phyloP scores from a whole-genome alignment of 768 basidiomycete genomes.

The Mycena vitilis region DNA sequence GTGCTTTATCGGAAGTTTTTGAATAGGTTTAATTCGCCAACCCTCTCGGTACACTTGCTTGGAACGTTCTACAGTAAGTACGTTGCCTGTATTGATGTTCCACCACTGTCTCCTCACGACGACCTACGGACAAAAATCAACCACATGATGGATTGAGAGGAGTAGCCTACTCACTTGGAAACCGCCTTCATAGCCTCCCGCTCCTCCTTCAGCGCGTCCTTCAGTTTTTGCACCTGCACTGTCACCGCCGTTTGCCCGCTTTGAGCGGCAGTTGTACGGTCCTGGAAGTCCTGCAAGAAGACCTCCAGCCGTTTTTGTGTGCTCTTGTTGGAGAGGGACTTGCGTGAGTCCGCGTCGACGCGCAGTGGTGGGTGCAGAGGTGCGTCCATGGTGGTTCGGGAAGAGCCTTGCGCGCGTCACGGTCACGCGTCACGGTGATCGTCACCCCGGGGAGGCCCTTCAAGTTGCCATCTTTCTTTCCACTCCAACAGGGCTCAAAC shows the following conservation, averaged over 20 bases:
- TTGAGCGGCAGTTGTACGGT: conserved; percentile 58
- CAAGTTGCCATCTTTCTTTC: too few species aligned
- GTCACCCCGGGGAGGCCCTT: too few species aligned
- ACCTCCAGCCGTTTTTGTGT: conserved; percentile 54
- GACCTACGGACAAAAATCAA: too few species aligned
- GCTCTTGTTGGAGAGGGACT: conserved; percentile 52
- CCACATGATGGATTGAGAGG: background rate
- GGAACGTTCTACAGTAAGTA: too few species aligned
- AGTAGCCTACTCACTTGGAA: conserved; percentile 1
- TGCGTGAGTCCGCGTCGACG: conserved; percentile 52
- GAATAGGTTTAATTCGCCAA: too few species aligned
- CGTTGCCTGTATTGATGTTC: too few species aligned
- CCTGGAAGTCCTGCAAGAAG: conserved; percentile 64
- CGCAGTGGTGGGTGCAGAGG: conserved; percentile 60
- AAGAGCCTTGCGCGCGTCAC: background rate
- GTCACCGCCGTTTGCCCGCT: conserved; percentile 67
- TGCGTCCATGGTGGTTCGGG: conserved; percentile 55
- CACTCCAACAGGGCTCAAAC: too few species aligned
- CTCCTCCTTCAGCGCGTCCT: conserved; percentile 64
- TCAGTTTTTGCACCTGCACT: conserved; percentile 69
- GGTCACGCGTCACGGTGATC: too few species aligned
- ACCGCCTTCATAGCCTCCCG: conserved; percentile 45
- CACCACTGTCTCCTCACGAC: too few species aligned
- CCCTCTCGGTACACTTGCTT: too few species aligned
- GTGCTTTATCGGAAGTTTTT: too few species aligned